Conservation (phyloP, 345 rosid species). For the Salix dunnii region DNA sequence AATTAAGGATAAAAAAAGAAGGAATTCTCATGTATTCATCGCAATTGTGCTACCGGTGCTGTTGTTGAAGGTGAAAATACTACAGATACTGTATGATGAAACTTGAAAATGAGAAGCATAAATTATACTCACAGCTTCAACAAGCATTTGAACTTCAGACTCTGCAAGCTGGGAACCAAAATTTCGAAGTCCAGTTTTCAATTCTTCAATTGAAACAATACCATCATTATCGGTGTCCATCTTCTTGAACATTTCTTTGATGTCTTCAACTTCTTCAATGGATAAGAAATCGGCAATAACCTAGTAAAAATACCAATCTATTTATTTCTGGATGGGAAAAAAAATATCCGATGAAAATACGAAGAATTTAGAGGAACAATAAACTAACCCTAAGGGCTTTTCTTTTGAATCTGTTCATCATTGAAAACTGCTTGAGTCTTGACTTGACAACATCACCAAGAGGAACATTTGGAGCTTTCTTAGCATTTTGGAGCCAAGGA, state of each 20-base stretch:
- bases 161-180: constrained; percentile 84
- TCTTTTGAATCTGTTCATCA: constrained; percentile 99
- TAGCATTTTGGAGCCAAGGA: constrained; percentile 97
- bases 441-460: constrained; percentile 99
- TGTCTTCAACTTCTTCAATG: constrained; percentile 81
- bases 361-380: constrained; percentile 9
- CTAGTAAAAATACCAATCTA: constrained; percentile 32
- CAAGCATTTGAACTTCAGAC: constrained; percentile 90
- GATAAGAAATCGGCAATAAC: constrained; percentile 97
- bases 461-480: constrained; percentile 91
- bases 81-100: background rate
- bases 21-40: background rate
- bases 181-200: constrained; percentile 80
- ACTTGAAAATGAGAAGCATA: background rate
- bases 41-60: background rate
- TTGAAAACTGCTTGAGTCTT: constrained; percentile 93
- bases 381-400: constrained; percentile 91
- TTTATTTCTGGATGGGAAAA: background rate
- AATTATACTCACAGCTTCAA: constrained; percentile 80
- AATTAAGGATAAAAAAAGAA: background rate
- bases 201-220: constrained; percentile 75
- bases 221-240: constrained; percentile 93
- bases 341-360: background rate
- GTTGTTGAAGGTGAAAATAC: background rate
- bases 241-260: constrained; percentile 90